Evolutionary conservation across 2,329 filamentous ascomycete genomes (phyloP).

Genomic region (Fragosphaeria purpurea): DNA sequence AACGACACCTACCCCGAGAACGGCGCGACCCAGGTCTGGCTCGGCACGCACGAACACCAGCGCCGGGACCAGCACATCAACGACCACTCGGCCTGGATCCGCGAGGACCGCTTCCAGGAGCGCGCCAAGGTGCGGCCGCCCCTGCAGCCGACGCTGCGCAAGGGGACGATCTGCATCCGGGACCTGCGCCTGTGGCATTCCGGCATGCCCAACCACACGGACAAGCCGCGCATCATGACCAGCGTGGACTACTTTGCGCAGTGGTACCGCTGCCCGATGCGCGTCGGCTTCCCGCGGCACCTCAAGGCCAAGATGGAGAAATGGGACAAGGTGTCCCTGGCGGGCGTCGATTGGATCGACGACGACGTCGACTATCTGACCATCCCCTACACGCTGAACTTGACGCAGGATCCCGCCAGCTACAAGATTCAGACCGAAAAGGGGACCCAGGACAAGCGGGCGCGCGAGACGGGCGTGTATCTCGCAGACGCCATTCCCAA

Average conservation of each 20-base stretch:
- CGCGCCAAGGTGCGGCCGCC: slow-evolving; percentile 23
- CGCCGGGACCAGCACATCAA: slow-evolving; percentile 18
- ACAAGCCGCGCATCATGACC: slow-evolving; percentile 33
- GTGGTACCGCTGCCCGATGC: slow-evolving; percentile 23
- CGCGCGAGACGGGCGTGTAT: too few relatives aligned
- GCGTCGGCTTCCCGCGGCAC: too few relatives aligned
- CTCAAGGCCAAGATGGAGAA: too few relatives aligned
- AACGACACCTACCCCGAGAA: slow-evolving; percentile 34
- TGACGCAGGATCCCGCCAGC: too few relatives aligned
- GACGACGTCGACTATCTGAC: too few relatives aligned
- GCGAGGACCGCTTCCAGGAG: slow-evolving; percentile 17
- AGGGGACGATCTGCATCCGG: slow-evolving; percentile 33
- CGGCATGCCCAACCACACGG: slow-evolving; percentile 33
- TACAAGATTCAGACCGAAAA: too few relatives aligned
- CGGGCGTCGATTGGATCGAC: too few relatives aligned
- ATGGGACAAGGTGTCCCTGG: too few relatives aligned
- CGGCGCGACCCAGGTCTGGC: slow-evolving; percentile 42
- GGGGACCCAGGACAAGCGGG: too few relatives aligned
- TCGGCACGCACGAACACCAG: slow-evolving; percentile 29
- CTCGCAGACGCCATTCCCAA: too few relatives aligned
- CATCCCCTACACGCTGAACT: too few relatives aligned
- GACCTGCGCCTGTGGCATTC: slow-evolving; percentile 41
- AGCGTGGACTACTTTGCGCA: slow-evolving; percentile 26
- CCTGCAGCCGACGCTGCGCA: slow-evolving; percentile 29
- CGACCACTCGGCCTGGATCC: slow-evolving; percentile 12